Evolutionary conservation across 2,329 filamentous ascomycete species (phyloP).

Genomic region (Ophiostoma ips): DNA sequence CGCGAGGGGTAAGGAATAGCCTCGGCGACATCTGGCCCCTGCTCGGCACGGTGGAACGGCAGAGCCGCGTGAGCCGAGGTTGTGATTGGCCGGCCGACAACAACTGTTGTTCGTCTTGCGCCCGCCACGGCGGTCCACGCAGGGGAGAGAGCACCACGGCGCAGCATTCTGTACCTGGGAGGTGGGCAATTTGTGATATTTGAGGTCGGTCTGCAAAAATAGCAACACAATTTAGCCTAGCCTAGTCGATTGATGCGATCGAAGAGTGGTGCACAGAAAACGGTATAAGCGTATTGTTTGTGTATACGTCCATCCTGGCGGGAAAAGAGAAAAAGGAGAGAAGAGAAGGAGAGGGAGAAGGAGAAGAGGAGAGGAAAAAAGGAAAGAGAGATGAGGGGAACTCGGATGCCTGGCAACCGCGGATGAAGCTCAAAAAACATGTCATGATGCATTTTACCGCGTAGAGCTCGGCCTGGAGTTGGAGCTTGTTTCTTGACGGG

Average conservation of each 20-base stretch:
- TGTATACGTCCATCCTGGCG: neutral
- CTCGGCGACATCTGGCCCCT: neutral
- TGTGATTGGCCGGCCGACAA: neutral
- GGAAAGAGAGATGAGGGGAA: neutral
- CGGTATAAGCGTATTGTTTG: neutral
- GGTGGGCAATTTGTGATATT: no score
- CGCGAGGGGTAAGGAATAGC: neutral
- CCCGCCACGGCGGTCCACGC: neutral
- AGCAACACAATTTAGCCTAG: no score
- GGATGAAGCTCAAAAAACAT: conserved; percentile 3
- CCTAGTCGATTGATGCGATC: no score
- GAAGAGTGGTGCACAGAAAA: neutral
- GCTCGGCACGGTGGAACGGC: neutral
- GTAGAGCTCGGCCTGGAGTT: conserved; percentile 1
- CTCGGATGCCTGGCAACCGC: neutral
- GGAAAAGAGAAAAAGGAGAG: neutral
- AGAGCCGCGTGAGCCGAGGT: neutral
- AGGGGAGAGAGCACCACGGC: neutral
- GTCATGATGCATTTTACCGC: conserved; percentile 4
- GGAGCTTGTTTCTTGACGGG: neutral
- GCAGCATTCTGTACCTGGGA: neutral
- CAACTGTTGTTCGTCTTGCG: neutral
- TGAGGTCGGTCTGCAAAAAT: no score
- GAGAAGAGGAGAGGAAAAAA: neutral
- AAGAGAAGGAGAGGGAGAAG: neutral